Conservation (phyloP, 208 protist species). For the Trypanosomatidae sp. region DNA sequence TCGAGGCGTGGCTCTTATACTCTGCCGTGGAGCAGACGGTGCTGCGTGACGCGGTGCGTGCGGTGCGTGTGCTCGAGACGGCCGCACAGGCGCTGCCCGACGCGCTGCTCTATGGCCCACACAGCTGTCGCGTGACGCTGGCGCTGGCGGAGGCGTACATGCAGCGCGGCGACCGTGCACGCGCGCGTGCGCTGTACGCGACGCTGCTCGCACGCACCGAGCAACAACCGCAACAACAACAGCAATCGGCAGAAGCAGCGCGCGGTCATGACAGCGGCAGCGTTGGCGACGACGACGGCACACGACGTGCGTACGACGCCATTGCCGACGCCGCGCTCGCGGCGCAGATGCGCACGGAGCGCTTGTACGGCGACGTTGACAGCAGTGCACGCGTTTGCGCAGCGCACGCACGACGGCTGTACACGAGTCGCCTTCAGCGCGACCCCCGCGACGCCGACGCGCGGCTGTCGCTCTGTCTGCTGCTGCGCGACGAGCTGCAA, state of each 20-base stretch:
- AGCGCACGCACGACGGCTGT: constrained; percentile 34
- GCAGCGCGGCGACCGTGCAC: no score
- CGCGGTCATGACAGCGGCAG: background rate
- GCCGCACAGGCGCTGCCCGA: constrained; percentile 63
- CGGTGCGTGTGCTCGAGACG: constrained; percentile 42
- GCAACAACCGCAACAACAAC: no score
- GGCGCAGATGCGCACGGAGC: constrained; percentile 56
- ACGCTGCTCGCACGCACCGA: no score
- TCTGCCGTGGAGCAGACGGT: constrained; percentile 74
- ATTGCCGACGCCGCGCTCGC: no score
- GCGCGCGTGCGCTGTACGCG: constrained; percentile 37
- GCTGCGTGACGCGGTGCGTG: constrained; percentile 27
- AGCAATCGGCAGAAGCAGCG: constrained; percentile 2
- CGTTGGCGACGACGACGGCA: constrained; percentile 26
- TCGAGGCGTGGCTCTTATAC: constrained; percentile 83
- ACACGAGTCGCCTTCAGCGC: constrained; percentile 30
- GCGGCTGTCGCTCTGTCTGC: constrained; percentile 50
- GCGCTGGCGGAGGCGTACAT: constrained; percentile 37
- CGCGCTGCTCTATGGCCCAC: constrained; percentile 14
- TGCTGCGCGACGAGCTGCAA: constrained; percentile 24
- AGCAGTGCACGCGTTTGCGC: constrained; percentile 17
- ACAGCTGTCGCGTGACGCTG: constrained; percentile 57
- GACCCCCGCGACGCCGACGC: constrained; percentile 53
- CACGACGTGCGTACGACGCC: no score
- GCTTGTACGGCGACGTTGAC: constrained; percentile 20